Base-by-base conservation (phyloP, 2,329 filamentous ascomycete genomes). In the Colletotrichum cuscutae region DNA sequence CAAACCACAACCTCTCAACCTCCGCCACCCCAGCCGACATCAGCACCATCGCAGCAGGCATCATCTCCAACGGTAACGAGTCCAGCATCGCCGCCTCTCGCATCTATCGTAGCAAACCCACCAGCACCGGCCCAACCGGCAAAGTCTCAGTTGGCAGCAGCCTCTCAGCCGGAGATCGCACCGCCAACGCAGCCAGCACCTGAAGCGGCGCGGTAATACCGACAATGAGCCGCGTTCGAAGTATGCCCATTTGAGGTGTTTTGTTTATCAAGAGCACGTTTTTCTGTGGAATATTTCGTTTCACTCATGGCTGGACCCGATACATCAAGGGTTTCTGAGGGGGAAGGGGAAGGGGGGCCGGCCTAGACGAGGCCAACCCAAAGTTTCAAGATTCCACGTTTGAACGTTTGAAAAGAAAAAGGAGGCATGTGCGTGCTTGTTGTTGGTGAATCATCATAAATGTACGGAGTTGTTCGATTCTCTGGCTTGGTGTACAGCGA, bases 381-480 rank as follows among this genome's bases (percentile, higher is more conserved):
- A n/a, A 13, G 26, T 74, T 65, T 30, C 42, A 60, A 28, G 56
- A 53, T 28, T 37, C 22, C n/a, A 42, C 13, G 67, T 57, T 46
- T 49, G 42, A 57, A 67, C 35, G 22, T 69, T 66, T 35, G 49
- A 46, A 35, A 72, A 52, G 37, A 42, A 71, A 62, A 58, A 46
- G 68, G 62, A 46, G 67, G 62, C 57, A 70, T 53, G 35, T 35
- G 61, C 53, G 46, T 53, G 46, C 12, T 61, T 72, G 13, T 49
- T 49, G 42, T 49, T 73, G 11, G 65, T 54, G 72, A 66, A 52
- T 71, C 65, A 73, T 75, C 42, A 49, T 49, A n/a, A 67, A 69
- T 74, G 72, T 65, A 67, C 35, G 74, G 74, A 68, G 74, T 74
- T 70, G 65, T 73, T 74, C 59, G 64, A 66, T 75, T 74, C 69